These are phyloP conservation scores for Kockovaella imperatae DNA, from an alignment of 768 basidiomycete species.

Conservation along the genomic window DNA sequence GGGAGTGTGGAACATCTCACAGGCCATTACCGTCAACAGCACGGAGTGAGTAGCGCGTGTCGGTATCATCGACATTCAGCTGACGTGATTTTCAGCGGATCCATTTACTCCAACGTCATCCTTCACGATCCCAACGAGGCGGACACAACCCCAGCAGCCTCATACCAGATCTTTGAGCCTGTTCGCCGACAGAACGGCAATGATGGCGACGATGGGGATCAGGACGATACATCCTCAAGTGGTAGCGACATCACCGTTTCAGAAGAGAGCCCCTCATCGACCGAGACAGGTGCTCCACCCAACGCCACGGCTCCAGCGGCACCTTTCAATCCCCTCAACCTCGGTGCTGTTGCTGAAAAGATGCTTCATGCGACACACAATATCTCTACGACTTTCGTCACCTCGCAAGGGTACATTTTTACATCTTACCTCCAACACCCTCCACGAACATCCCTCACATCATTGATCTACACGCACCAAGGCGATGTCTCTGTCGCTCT, in stretches of 20 bases:
- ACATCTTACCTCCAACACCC: slow-evolving; percentile 34
- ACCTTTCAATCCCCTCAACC: background rate
- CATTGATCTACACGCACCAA: slow-evolving; percentile 18
- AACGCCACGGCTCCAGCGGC: no score
- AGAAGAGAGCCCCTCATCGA: no score
- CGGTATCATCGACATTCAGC: background rate
- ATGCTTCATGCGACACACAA: slow-evolving; percentile 5
- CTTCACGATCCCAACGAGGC: slow-evolving; percentile 12
- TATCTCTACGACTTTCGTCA: slow-evolving; percentile 32
- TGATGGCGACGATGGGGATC: background rate
- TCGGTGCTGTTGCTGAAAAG: background rate
- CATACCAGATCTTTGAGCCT: background rate
- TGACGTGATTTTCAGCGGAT: slow-evolving; percentile 6
- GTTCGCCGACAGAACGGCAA: no score
- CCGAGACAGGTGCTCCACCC: no score
- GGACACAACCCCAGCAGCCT: slow-evolving; percentile 5
- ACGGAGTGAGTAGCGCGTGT: slow-evolving; percentile 30
- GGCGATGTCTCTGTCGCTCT: slow-evolving; percentile 31
- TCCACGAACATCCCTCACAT: slow-evolving; percentile 19
- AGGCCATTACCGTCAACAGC: slow-evolving; percentile 30
- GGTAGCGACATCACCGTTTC: background rate
- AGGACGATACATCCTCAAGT: background rate
- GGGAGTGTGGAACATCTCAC: slow-evolving; percentile 36
- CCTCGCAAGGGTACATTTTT: slow-evolving; percentile 28
- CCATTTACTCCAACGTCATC: slow-evolving; percentile 19